Evolutionary conservation across 352 stramenopile genomes (phyloP).

Genomic region (Globisporangium abappressorium): DNA sequence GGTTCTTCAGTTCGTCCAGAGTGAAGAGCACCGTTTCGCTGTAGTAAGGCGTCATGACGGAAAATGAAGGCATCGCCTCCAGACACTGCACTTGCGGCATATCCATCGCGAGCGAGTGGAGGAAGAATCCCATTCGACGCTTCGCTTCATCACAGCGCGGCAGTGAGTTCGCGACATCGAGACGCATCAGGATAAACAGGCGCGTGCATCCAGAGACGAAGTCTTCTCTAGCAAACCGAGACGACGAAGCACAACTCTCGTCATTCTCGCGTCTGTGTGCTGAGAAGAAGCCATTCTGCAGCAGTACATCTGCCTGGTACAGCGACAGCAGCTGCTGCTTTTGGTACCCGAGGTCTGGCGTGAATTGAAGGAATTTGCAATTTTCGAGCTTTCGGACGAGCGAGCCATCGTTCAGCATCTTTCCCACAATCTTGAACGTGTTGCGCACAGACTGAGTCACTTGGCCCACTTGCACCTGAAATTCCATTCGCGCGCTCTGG

Average conservation of each 20-base stretch:
- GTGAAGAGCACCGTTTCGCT: conserved; percentile 85
- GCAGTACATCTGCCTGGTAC: conserved; percentile 60
- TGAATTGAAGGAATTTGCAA: conserved; percentile 62
- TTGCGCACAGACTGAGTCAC: conserved; percentile 53
- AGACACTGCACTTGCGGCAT: conserved; percentile 75
- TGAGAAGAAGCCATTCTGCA: conserved; percentile 54
- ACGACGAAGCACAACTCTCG: conserved; percentile 28
- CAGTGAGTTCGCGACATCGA: conserved; percentile 67
- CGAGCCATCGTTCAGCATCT: conserved; percentile 54
- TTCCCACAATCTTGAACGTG: conserved; percentile 43
- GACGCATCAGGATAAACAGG: conserved; percentile 74
- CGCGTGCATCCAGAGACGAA: conserved; percentile 77
- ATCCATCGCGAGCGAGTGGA: conserved; percentile 82
- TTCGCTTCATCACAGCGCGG: conserved; percentile 81
- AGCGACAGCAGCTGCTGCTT: conserved; percentile 64
- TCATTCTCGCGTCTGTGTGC: conserved; percentile 30
- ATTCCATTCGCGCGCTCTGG: conserved; percentile 53
- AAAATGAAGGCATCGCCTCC: conserved; percentile 86
- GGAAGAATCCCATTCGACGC: conserved; percentile 85
- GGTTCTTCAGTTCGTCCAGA: conserved; percentile 83
- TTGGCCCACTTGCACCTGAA: conserved; percentile 65
- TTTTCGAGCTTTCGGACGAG: conserved; percentile 48
- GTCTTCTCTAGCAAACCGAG: conserved; percentile 51
- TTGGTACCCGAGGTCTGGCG: conserved; percentile 58
- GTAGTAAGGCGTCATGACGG: conserved; percentile 88